Evolutionary conservation across 257 asterid species (phyloP).

Genomic region (Sherardia arvensis): DNA sequence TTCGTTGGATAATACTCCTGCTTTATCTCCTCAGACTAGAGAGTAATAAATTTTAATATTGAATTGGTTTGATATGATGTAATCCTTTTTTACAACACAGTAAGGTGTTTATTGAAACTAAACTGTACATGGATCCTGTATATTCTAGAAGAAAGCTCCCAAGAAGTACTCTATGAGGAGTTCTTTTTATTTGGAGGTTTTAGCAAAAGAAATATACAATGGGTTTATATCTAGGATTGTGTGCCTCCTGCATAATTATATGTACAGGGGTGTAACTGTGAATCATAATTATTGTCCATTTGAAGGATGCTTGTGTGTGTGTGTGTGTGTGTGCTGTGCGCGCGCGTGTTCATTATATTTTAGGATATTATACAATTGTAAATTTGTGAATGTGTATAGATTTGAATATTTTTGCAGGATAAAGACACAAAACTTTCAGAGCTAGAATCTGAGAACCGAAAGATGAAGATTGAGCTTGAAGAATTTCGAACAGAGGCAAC

Average conservation of each 20-base stretch:
- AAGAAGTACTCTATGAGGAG: neutral
- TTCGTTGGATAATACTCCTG: neutral
- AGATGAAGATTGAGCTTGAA: slow-evolving; percentile 98
- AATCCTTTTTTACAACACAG: neutral
- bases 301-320: no score
- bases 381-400: neutral
- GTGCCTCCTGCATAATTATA: neutral
- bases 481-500: slow-evolving; percentile 93
- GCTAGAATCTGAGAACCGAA: slow-evolving; percentile 88
- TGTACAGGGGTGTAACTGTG: no score
- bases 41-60: neutral
- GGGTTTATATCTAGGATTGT: neutral
- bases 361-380: neutral
- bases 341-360: neutral
- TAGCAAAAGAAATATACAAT: neutral
- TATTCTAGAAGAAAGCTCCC: neutral
- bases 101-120: neutral
- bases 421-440: slow-evolving; percentile 82
- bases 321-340: no score
- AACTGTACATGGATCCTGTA: neutral
- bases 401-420: slow-evolving; percentile 41
- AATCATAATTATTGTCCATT: no score
- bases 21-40: neutral
- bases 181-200: neutral
- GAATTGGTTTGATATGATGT: neutral